Base-by-base conservation (phyloP, 2,329 filamentous ascomycete species). In the Colletotrichum musae region DNA sequence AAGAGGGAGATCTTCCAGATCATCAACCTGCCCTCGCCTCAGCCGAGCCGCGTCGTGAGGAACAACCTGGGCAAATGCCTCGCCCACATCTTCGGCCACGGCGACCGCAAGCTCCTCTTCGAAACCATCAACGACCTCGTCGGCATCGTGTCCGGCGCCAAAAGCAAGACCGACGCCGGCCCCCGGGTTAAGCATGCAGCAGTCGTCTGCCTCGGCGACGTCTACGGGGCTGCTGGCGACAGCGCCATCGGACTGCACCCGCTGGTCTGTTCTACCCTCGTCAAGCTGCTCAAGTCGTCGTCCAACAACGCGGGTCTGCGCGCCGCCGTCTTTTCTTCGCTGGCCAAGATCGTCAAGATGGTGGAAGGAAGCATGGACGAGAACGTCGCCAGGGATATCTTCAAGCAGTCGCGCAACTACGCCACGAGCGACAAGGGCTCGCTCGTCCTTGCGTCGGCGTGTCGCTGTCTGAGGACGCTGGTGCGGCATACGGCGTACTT, bases 1-100 rank as follows among this genome's bases (percentile, higher is more conserved):
- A 98, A 98, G 82, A 95, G 93, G 79, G 94, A 98, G 86, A 88
- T 98, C 73, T 93, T 98, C 80, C 94, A 97, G 82, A 92, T 99
- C 78, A 88, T 99, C 79, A 94, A 92, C 76, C 89, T 99, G 47
- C 79, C 90, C 57, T 88, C 94, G 48, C 95, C 95, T 64, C 88
- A 93, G 56, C 94, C 95, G 45, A 95, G 94, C 50, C 89, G 96
- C 78, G 93, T 97, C 48, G 92, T 98, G 77, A 90, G 96, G 75
- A 96, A 95, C 82, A 97, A 95, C 78, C 80, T 98, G 43, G 95
- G 94, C 56, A 89, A 90, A 80, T 95, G 94, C 74, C 92, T 98
- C 73, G 92, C 92, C 50, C 91, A 92, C 75, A 91, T 98, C 68
- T 93, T 99, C 73, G 88, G 86, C 16, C 92, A 93, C 72, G 96